phyloP scores from a whole-genome alignment of 2,329 filamentous ascomycete genomes.

The Venturia oleaginea region DNA sequence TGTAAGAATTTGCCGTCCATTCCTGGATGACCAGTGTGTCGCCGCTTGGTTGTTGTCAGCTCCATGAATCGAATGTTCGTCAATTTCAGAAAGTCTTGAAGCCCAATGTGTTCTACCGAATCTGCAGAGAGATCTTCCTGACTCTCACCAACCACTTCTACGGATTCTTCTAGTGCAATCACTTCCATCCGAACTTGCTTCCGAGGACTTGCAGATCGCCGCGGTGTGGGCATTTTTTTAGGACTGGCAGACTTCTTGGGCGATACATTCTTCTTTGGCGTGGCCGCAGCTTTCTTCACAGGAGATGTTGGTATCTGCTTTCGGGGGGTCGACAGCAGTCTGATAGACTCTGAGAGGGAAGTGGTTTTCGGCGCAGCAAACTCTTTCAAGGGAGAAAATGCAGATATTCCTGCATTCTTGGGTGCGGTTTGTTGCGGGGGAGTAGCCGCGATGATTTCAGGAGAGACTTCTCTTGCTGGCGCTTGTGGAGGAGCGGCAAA shows the following conservation, averaged over 20 bases:
- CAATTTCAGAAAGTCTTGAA: slow-evolving; percentile 90
- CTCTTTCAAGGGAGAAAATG: slow-evolving; percentile 10
- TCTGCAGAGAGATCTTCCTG: slow-evolving; percentile 40
- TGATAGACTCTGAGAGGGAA: slow-evolving; percentile 35
- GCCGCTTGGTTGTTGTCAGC: slow-evolving; percentile 86
- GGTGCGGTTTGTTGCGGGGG: slow-evolving; percentile 1
- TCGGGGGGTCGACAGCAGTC: slow-evolving; percentile 38
- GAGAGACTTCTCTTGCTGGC: background rate
- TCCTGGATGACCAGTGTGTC: slow-evolving; percentile 60
- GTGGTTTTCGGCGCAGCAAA: background rate
- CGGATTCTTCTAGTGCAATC: slow-evolving; percentile 20
- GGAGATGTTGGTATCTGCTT: slow-evolving; percentile 38
- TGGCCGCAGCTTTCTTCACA: slow-evolving; percentile 26
- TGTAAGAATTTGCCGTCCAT: slow-evolving; percentile 38
- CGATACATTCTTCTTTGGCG: slow-evolving; percentile 24
- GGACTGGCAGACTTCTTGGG: slow-evolving; percentile 28
- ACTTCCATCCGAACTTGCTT: slow-evolving; percentile 9
- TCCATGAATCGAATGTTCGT: slow-evolving; percentile 99
- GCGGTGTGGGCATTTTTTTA: slow-evolving; percentile 31
- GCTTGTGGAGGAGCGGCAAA: background rate
- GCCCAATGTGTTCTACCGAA: slow-evolving; percentile 56
- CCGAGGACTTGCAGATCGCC: slow-evolving; percentile 10
- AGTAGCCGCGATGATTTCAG: background rate
- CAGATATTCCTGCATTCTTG: background rate
- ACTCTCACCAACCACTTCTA: slow-evolving; percentile 20